Evolutionary conservation across 768 basidiomycete species (phyloP).

Genomic region (Mycena filopes): DNA sequence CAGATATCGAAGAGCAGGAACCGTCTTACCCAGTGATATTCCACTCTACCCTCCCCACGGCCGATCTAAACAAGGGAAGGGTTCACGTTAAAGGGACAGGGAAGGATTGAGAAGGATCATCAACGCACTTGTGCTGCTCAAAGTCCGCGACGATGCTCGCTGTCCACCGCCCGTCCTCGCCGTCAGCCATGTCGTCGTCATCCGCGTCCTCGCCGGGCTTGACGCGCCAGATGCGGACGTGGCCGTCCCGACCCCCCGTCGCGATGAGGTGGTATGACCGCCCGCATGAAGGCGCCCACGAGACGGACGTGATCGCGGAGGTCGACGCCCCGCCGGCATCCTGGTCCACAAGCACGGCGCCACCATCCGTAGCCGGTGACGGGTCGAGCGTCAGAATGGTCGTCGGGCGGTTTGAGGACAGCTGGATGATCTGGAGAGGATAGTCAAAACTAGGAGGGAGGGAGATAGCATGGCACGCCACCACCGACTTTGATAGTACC

Average conservation of each 20-base stretch:
- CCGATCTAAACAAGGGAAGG: conserved; percentile 53
- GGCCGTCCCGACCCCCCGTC: conserved; percentile 87
- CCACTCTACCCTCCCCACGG: conserved; percentile 92
- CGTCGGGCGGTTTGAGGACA: conserved; percentile 73
- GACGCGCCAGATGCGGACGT: conserved; percentile 90
- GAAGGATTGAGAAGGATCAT: background rate
- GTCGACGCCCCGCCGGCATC: conserved; percentile 50
- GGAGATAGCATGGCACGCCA: conserved; percentile 1
- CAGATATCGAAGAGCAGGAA: background rate
- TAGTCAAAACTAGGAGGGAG: background rate
- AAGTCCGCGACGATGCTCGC: conserved; percentile 86
- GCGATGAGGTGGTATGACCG: conserved; percentile 95
- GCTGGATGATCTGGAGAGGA: conserved; percentile 73
- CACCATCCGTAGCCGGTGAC: conserved; percentile 44
- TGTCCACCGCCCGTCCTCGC: conserved; percentile 69
- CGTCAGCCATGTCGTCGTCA: conserved; percentile 47
- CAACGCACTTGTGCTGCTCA: conserved; percentile 79
- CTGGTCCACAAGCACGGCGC: conserved; percentile 41
- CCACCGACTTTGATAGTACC: conserved; percentile 79
- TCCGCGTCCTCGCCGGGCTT: conserved; percentile 64
- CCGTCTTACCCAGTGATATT: conserved; percentile 86
- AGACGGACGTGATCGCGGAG: conserved; percentile 81
- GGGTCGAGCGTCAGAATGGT: conserved; percentile 71
- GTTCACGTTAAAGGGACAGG: background rate
- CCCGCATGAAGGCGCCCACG: conserved; percentile 96